Conservation (phyloP, 2,329 filamentous ascomycete species). For the Paecilomyces sp. region DNA sequence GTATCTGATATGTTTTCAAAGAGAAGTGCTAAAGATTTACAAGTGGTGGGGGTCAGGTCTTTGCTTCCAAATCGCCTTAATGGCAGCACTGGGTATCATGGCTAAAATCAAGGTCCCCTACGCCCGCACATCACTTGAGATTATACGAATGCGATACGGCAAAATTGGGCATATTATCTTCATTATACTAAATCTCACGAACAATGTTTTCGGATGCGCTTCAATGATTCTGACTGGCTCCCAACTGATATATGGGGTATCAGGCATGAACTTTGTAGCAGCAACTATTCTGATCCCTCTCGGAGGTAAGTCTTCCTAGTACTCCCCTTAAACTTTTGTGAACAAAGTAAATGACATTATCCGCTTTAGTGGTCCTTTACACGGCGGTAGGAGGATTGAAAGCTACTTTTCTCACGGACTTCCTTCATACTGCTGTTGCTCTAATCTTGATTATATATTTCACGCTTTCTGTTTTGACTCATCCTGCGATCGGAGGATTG, state of each 20-base stretch:
- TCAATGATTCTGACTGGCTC: slow-evolving; percentile 42
- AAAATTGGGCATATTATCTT: slow-evolving; percentile 24
- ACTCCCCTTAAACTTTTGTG: background rate
- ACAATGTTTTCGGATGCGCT: slow-evolving; percentile 26
- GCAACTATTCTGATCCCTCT: slow-evolving; percentile 41
- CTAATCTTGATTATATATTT: slow-evolving; percentile 45
- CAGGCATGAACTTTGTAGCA: slow-evolving; percentile 43
- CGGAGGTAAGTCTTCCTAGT: slow-evolving; percentile 26
- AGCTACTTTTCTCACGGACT: slow-evolving; percentile 45
- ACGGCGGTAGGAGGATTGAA: slow-evolving; percentile 44
- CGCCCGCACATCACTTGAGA: slow-evolving; percentile 46
- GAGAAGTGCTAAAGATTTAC: background rate
- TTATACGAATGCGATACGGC: slow-evolving; percentile 43
- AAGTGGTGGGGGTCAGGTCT: slow-evolving; percentile 34
- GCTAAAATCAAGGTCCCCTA: slow-evolving; percentile 45
- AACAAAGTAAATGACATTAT: background rate
- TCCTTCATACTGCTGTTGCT: slow-evolving; percentile 41
- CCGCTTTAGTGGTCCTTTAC: slow-evolving; percentile 36
- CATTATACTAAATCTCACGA: slow-evolving; percentile 1
- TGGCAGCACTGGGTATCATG: slow-evolving; percentile 43
- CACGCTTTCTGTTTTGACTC: slow-evolving; percentile 37
- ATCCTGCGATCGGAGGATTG: slow-evolving; percentile 36
- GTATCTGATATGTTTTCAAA: background rate
- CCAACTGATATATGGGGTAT: slow-evolving; percentile 40
- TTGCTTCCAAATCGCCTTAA: slow-evolving; percentile 44